Percentiles rank a stretch among this genome's conserved stretches.
These are phyloP conservation scores for Eucalyptus sp. DNA, from an alignment of 345 rosid species.

Conservation along the genomic window DNA sequence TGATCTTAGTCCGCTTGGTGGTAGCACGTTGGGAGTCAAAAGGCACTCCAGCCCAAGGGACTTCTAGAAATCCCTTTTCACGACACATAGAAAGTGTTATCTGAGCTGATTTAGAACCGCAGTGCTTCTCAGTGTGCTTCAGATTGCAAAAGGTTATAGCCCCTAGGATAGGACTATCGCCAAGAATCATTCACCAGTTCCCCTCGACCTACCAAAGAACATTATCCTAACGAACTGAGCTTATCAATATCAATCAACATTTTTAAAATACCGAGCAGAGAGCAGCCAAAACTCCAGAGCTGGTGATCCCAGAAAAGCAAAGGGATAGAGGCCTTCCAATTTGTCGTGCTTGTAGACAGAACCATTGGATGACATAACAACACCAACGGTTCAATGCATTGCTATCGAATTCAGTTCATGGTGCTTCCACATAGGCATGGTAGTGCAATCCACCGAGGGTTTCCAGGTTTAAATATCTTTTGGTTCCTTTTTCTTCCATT, in stretches of 20 bases:
- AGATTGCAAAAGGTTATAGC: neutral
- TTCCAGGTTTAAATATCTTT: neutral
- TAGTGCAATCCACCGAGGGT: neutral
- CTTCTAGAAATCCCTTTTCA: neutral
- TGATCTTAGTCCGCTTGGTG: neutral
- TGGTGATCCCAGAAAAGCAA: neutral
- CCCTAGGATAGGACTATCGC: neutral
- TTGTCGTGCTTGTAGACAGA: neutral
- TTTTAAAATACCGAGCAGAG: neutral
- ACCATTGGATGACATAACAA: neutral
- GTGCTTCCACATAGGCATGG: neutral
- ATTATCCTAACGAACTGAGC: neutral
- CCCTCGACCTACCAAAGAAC: neutral
- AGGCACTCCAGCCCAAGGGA: neutral
- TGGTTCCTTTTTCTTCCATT: neutral
- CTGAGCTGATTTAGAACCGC: neutral
- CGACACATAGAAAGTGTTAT: neutral
- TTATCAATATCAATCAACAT: neutral
- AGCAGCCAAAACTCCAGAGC: neutral
- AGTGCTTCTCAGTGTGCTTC: neutral
- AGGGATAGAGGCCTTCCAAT: neutral
- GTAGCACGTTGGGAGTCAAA: neutral
- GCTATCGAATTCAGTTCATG: neutral
- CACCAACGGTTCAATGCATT: neutral
- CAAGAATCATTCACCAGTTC: neutral